Percentiles rank a stretch among this genome's conserved stretches.
Evolutionary conservation across 2,329 filamentous ascomycete genomes (phyloP).

Genomic region (Ophiosphaerella narmari): DNA sequence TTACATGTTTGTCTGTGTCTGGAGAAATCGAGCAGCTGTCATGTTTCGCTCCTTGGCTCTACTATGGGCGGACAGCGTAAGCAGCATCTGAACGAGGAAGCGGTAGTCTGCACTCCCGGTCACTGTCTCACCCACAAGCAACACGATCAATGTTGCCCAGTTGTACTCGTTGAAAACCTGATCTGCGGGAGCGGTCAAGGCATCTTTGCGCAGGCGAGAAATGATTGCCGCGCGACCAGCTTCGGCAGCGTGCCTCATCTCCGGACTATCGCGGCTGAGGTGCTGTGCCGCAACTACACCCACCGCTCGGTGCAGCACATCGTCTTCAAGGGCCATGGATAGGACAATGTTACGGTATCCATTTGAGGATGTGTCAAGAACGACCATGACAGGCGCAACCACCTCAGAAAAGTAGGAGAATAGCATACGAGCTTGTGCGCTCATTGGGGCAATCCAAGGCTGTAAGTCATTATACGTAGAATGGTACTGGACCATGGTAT

Average conservation of each 20-base stretch:
- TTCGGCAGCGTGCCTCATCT: slow-evolving; percentile 40
- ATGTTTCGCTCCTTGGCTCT: background rate
- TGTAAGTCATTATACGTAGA: slow-evolving; percentile 9
- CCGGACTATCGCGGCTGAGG: slow-evolving; percentile 38
- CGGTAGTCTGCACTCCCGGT: slow-evolving; percentile 47
- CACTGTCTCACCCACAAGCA: slow-evolving; percentile 50
- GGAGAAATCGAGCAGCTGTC: slow-evolving; percentile 1
- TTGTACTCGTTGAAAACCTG: slow-evolving; percentile 46
- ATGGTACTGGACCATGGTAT: background rate
- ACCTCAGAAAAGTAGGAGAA: slow-evolving; percentile 46
- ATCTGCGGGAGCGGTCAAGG: slow-evolving; percentile 29
- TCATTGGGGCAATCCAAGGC: slow-evolving; percentile 30
- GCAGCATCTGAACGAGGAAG: slow-evolving; percentile 46
- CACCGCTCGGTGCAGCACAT: slow-evolving; percentile 44
- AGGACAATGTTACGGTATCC: slow-evolving; percentile 49
- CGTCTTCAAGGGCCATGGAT: slow-evolving; percentile 47
- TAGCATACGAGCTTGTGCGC: slow-evolving; percentile 40
- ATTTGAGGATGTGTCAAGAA: slow-evolving; percentile 44
- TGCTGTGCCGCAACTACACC: slow-evolving; percentile 50
- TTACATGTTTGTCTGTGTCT: slow-evolving; percentile 9
- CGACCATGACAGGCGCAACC: slow-evolving; percentile 49
- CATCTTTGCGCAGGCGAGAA: slow-evolving; percentile 40
- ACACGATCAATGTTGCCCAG: slow-evolving; percentile 46
- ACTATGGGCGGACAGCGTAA: slow-evolving; percentile 27
- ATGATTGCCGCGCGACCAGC: slow-evolving; percentile 45